These are phyloP conservation scores for Sesbania bispinosa DNA, from an alignment of 306 rosid species.

Conservation along the genomic window DNA sequence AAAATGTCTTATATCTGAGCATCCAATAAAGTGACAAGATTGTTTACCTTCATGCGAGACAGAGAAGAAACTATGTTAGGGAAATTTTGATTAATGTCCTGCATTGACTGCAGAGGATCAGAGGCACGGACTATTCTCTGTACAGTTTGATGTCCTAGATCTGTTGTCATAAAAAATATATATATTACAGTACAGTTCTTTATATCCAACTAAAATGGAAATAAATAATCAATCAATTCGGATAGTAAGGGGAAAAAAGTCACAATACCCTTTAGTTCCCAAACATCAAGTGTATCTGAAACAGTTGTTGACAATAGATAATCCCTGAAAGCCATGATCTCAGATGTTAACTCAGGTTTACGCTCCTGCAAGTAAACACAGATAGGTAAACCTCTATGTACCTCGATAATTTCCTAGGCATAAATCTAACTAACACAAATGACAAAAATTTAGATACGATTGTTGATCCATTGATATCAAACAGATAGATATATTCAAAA, in stretches of 20 bases:
- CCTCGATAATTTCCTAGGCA: background rate
- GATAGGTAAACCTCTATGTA: conserved; percentile 6
- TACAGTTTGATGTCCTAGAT: conserved; percentile 96
- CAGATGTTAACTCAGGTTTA: conserved; percentile 76
- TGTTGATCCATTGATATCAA: conserved; percentile 3
- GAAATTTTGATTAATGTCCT: conserved; percentile 94
- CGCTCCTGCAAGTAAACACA: conserved; percentile 68
- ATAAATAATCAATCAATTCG: conserved; percentile 2
- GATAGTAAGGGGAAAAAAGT: background rate
- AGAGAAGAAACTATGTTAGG: conserved; percentile 92
- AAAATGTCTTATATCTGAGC: conserved; percentile 14
- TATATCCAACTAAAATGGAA: conserved; percentile 18
- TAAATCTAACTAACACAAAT: background rate
- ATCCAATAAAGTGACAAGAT: conserved; percentile 16
- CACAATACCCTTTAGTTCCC: conserved; percentile 88
- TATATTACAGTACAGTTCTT: conserved; percentile 4
- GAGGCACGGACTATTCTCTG: conserved; percentile 97
- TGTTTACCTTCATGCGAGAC: conserved; percentile 92
- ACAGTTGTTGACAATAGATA: conserved; percentile 79
- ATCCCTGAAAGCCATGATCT: conserved; percentile 95
- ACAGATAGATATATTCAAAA: background rate
- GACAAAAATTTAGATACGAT: background rate
- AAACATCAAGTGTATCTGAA: conserved; percentile 93
- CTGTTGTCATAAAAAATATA: conserved; percentile 43
- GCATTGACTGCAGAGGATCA: conserved; percentile 98